Evolutionary conservation across 1,139 yeast species (phyloP).

Genomic region (Debaryomyces singareniensis): DNA sequence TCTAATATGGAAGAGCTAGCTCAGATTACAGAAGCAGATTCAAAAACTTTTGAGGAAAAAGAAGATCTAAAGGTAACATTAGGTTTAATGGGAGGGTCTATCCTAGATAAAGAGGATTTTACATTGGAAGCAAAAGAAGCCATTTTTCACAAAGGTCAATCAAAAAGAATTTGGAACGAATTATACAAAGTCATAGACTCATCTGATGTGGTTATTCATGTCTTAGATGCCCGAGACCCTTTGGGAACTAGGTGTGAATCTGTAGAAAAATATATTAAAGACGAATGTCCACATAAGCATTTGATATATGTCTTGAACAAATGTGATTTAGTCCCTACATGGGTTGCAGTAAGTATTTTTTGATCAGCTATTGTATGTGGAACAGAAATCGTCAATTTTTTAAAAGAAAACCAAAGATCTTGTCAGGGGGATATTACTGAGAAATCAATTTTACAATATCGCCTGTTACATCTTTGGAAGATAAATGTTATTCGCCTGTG

Average conservation of each 20-base stretch:
- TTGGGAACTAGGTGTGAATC: slow-evolving; percentile 90
- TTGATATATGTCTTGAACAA: slow-evolving; percentile 90
- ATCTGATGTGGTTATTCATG: slow-evolving; percentile 92
- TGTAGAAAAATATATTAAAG: slow-evolving; percentile 86
- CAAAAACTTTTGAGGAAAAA: slow-evolving; percentile 62
- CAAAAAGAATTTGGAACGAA: slow-evolving; percentile 98
- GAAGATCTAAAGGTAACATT: slow-evolving; percentile 67
- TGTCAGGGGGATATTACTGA: slow-evolving; percentile 61
- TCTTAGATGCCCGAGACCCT: slow-evolving; percentile 96
- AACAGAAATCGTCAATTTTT: not conserved
- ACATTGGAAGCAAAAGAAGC: slow-evolving; percentile 91
- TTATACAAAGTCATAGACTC: slow-evolving; percentile 95
- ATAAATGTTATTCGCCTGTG: slow-evolving; percentile 54
- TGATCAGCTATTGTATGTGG: slow-evolving; percentile 1
- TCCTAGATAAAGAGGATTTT: slow-evolving; percentile 69
- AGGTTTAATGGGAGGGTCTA: slow-evolving; percentile 70
- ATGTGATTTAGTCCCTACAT: slow-evolving; percentile 97
- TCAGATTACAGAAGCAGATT: slow-evolving; percentile 51
- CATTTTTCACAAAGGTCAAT: slow-evolving; percentile 93
- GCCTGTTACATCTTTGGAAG: slow-evolving; percentile 99
- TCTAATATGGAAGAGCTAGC: slow-evolving; percentile 80
- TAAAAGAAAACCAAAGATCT: slow-evolving; percentile 30
- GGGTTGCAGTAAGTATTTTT: slow-evolving; percentile 92
- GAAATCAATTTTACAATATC: slow-evolving; percentile 30
- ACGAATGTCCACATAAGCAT: slow-evolving; percentile 96